Conservation (phyloP, 768 basidiomycete genomes). For the Rickenella mellea region DNA sequence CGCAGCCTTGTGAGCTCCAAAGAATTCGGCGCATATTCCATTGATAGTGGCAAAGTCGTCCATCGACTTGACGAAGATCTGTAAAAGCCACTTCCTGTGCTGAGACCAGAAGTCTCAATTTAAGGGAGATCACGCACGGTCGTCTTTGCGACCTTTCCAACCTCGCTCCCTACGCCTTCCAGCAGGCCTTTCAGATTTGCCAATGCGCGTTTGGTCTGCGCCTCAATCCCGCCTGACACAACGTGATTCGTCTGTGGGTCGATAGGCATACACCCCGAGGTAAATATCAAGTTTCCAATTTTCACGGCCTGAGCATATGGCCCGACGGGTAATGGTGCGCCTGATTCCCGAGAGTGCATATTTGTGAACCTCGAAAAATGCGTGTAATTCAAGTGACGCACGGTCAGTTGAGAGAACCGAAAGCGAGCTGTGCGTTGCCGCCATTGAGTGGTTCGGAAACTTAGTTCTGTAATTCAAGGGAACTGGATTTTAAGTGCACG, state of each 20-base stretch:
- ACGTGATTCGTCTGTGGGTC: slow-evolving; percentile 63
- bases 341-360: too few relatives aligned
- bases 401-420: too few relatives aligned
- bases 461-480: too few relatives aligned
- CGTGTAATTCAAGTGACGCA: too few relatives aligned
- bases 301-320: slow-evolving; percentile 88
- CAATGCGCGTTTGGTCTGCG: slow-evolving; percentile 75
- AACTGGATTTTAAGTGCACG: too few relatives aligned
- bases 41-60: slow-evolving; percentile 83
- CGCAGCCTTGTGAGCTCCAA: slow-evolving; percentile 88
- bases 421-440: too few relatives aligned
- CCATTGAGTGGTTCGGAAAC: too few relatives aligned
- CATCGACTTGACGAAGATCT: slow-evolving; percentile 94
- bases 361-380: too few relatives aligned
- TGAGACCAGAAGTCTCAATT: background rate
- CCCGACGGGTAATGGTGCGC: slow-evolving; percentile 70
- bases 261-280: slow-evolving; percentile 83
- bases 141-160: slow-evolving; percentile 82
- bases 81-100: background rate
- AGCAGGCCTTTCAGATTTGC: slow-evolving; percentile 80
- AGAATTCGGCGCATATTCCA: slow-evolving; percentile 71
- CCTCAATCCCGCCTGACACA: slow-evolving; percentile 66
- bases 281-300: slow-evolving; percentile 75
- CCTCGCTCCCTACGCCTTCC: slow-evolving; percentile 68
- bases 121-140: slow-evolving; percentile 49